phyloP scores from a whole-genome alignment of 306 rosid genomes.

The Cucurbita ficifolia region DNA sequence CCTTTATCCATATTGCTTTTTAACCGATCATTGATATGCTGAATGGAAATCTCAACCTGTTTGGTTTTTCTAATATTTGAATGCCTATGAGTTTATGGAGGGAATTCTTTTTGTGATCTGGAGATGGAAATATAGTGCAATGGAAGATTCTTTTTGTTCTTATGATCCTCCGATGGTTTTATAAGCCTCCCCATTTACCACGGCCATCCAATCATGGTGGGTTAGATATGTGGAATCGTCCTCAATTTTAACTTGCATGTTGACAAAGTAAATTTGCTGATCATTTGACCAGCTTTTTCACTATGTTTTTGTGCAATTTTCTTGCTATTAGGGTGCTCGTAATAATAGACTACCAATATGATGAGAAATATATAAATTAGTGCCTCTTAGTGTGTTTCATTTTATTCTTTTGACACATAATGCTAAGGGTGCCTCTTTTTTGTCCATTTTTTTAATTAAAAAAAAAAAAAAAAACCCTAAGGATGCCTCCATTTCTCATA shows the following conservation, averaged over 20 bases:
- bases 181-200: neutral
- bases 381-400: neutral
- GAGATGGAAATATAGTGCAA: neutral
- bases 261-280: neutral
- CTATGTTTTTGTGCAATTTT: neutral
- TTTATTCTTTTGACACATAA: neutral
- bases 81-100: neutral
- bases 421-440: neutral
- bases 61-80: neutral
- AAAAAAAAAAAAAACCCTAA: too few relatives aligned
- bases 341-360: neutral
- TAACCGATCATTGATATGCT: neutral
- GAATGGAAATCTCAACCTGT: neutral
- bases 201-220: neutral
- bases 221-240: neutral
- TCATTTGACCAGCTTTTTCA: neutral
- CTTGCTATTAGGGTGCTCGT: neutral
- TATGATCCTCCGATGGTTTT: neutral
- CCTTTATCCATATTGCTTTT: neutral
- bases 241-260: neutral
- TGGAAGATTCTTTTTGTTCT: neutral
- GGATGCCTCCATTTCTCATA: neutral
- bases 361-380: neutral
- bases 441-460: neutral
- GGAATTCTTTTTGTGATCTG: neutral